These are phyloP conservation scores for Exsudoporus frostii DNA, from an alignment of 768 basidiomycete species.

Conservation along the genomic window DNA sequence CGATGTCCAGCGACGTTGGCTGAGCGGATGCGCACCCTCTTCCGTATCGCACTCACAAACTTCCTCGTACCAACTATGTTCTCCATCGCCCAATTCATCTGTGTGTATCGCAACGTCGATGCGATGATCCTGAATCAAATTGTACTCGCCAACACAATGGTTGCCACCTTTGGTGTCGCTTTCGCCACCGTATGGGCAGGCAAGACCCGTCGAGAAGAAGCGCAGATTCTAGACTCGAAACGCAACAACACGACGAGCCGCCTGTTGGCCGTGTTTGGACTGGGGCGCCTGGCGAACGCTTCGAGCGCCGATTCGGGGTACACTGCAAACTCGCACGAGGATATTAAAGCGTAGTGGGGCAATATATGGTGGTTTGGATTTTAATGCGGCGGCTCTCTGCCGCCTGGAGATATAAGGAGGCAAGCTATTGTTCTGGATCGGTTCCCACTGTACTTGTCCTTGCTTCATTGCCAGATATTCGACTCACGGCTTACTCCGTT, in stretches of 20 bases:
- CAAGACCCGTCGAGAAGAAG: not conserved
- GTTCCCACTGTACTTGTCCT: too few species aligned
- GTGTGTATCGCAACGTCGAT: not conserved
- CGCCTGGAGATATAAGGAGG: too few species aligned
- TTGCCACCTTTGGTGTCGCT: conserved; percentile 14
- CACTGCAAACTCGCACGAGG: not conserved
- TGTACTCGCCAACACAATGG: conserved; percentile 3
- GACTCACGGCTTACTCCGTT: too few species aligned
- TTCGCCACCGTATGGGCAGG: conserved; percentile 7
- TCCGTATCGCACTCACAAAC: conserved; percentile 27
- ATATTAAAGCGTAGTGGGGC: not conserved
- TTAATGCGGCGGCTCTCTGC: too few species aligned
- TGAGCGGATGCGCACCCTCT: conserved; percentile 16
- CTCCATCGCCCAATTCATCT: conserved; percentile 12
- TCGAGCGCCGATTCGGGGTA: not conserved
- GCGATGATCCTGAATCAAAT: not conserved
- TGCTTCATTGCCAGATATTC: too few species aligned
- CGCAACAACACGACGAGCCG: not conserved
- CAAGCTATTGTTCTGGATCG: too few species aligned
- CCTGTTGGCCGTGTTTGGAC: not conserved
- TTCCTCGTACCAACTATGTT: conserved; percentile 22
- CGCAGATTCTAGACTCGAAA: not conserved
- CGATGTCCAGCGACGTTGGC: not conserved
- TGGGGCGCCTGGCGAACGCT: not conserved
- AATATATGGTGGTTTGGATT: too few species aligned